These are phyloP conservation scores for Penicillium pulvis DNA, from an alignment of 495 filamentous ascomycete species.

Conservation along the genomic window DNA sequence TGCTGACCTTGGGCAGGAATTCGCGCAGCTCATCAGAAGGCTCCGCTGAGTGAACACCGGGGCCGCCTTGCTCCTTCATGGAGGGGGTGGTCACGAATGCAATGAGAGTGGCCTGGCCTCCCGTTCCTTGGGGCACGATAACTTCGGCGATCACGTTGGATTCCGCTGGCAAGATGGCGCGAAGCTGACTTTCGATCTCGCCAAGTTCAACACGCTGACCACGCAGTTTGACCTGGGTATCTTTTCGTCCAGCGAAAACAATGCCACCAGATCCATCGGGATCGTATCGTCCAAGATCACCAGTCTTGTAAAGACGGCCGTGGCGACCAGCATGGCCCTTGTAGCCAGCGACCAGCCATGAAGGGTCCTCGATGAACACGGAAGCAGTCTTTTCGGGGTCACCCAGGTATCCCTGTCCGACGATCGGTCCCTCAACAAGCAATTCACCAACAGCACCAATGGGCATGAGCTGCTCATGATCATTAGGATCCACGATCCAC, in stretches of 20 bases:
- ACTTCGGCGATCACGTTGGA: conserved; percentile 42
- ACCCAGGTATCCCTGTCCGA: conserved; percentile 54
- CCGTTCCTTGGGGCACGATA: conserved; percentile 33
- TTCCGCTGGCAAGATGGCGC: conserved; percentile 32
- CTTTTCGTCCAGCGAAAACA: conserved; percentile 61
- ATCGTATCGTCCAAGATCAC: conserved; percentile 57
- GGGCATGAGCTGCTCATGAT: conserved; percentile 47
- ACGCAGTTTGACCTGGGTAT: conserved; percentile 64
- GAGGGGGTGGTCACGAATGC: conserved; percentile 42
- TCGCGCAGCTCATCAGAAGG: conserved; percentile 25
- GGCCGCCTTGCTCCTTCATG: conserved; percentile 19
- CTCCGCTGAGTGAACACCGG: conserved; percentile 18
- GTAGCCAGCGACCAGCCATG: conserved; percentile 48
- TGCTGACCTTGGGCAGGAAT: conserved; percentile 27
- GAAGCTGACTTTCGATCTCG: conserved; percentile 51
- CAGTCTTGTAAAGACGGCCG: conserved; percentile 51
- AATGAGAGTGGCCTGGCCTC: conserved; percentile 36
- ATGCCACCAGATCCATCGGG: conserved; percentile 50
- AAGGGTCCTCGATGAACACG: conserved; percentile 50
- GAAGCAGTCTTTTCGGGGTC: conserved; percentile 47
- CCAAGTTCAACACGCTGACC: conserved; percentile 65
- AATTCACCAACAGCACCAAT: conserved; percentile 57
- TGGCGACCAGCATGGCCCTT: conserved; percentile 34
- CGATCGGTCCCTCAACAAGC: conserved; percentile 55
- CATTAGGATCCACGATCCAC: conserved; percentile 52